Base-by-base conservation (phyloP, 108 stramenopile genomes). In the Nitzschia inconspicua region DNA sequence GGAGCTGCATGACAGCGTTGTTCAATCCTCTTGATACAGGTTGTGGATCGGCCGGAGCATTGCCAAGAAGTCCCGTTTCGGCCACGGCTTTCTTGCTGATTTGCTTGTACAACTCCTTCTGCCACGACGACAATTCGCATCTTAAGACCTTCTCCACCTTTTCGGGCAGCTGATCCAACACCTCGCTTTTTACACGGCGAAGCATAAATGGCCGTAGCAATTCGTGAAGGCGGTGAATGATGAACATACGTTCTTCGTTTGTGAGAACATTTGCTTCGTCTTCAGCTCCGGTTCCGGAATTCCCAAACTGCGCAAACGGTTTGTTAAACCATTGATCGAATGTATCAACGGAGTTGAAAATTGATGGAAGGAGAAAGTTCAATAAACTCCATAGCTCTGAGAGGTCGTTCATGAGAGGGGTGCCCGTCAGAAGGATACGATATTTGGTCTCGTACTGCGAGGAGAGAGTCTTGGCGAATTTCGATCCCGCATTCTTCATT, bases 1-100 rank as follows among this genome's bases (percentile, higher is more conserved):
- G 78, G 7, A 97, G 79, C 68, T 97, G 96, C 94, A 91, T 94
- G 11, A 93, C 85, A 9, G 91, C 82, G 66, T 97, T 95, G 70
- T 92, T 92, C 42, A 94, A 61, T 2, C 88, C 88, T 7, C 90
- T 66, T 25, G 72, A 65, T 28, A 77, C 68, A 39, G 8, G 9
- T n/a, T 37, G 41, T 3, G 65, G 52, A 26, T 55, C 62, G 11
- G 46, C 29, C 22, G 27, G 14, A 19, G 35, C 39, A 20, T 41
- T 52, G 2, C 54, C 58, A 2, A 66, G 14, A 13, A 70, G 64
- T 37, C 56, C 47, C 7, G 71, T 85, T 39, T 89, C 90, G 11
- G 67, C 84, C 9, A 75, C 63, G 56, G 86, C 85, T 47, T 84
- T 89, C 20, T 49, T 41, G 44, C 75, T 83, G 42, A 94, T 86